phyloP scores from a whole-genome alignment of 2,329 filamentous ascomycete genomes.

The Fonsecaea monophora region DNA sequence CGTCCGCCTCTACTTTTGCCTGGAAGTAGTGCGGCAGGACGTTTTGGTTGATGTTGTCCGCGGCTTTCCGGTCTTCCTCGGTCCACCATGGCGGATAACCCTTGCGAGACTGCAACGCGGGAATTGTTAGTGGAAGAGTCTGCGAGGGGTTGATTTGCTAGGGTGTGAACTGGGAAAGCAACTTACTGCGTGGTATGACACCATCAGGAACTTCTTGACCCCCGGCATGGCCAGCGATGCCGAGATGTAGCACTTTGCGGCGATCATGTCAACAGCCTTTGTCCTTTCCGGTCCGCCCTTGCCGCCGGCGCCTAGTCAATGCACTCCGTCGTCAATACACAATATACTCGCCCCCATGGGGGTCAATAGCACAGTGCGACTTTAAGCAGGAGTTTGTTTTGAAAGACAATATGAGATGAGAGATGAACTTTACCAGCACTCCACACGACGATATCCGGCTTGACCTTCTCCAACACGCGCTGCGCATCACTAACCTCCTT shows the following conservation, averaged over 20 bases:
- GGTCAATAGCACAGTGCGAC: too few relatives aligned
- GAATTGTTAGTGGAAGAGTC: neutral
- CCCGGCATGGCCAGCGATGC: conserved; percentile 54
- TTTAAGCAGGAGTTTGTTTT: neutral
- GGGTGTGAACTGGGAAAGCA: neutral
- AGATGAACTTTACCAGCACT: conserved; percentile 49
- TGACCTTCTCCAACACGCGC: conserved; percentile 60
- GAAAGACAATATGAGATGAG: neutral
- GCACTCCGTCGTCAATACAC: conserved; percentile 6
- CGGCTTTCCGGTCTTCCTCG: conserved; percentile 54
- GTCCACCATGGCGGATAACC: conserved; percentile 59
- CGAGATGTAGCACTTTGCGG: conserved; percentile 62
- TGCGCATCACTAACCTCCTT: conserved; percentile 68
- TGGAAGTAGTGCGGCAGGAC: conserved; percentile 59
- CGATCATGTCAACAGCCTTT: conserved; percentile 60
- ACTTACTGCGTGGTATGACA: conserved; percentile 57
- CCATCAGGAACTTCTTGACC: conserved; percentile 62
- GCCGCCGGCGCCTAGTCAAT: conserved; percentile 59
- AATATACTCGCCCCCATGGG: too few relatives aligned
- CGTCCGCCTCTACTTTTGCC: conserved; percentile 63
- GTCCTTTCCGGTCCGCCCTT: conserved; percentile 60
- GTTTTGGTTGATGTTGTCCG: conserved; percentile 57
- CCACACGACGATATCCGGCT: conserved; percentile 57
- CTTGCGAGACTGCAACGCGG: conserved; percentile 48
- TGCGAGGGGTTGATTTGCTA: neutral